phyloP scores from a whole-genome alignment of 1,284 basidiomycete genomes.

The Cerioporus squamosus region DNA sequence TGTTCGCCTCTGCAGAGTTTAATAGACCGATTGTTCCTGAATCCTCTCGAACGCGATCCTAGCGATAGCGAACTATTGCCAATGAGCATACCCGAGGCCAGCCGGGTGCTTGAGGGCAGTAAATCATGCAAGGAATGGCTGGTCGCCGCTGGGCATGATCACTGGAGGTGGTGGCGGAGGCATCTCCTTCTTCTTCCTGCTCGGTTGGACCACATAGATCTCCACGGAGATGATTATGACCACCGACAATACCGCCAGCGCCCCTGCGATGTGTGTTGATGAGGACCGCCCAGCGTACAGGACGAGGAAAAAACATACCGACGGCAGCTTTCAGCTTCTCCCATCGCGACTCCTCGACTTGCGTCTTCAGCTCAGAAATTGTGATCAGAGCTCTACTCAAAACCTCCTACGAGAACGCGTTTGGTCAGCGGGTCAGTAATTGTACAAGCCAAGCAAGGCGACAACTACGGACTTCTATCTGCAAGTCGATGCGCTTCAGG shows the following conservation, averaged over 20 bases:
- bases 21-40: no score
- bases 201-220: conserved; percentile 40
- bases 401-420: conserved; percentile 60
- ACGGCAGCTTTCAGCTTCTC: conserved; percentile 89
- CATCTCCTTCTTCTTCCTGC: conserved; percentile 34
- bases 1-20: no score
- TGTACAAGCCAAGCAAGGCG: neutral
- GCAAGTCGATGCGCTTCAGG: conserved; percentile 85
- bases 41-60: no score
- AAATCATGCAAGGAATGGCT: neutral
- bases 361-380: conserved; percentile 85
- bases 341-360: conserved; percentile 91
- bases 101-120: neutral
- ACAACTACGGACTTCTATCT: conserved; percentile 75
- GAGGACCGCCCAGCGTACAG: neutral
- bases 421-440: neutral
- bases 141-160: neutral
- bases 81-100: no score
- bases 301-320: conserved; percentile 51
- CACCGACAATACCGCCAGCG: conserved; percentile 66
- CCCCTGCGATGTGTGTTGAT: conserved; percentile 46
- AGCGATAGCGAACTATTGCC: no score
- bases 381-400: conserved; percentile 86
- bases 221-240: conserved; percentile 74
- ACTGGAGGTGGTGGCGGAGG: conserved; percentile 30